phyloP scores from a whole-genome alignment of 192 early-diverging fungal genomes.

The Mortierella claussenii region DNA sequence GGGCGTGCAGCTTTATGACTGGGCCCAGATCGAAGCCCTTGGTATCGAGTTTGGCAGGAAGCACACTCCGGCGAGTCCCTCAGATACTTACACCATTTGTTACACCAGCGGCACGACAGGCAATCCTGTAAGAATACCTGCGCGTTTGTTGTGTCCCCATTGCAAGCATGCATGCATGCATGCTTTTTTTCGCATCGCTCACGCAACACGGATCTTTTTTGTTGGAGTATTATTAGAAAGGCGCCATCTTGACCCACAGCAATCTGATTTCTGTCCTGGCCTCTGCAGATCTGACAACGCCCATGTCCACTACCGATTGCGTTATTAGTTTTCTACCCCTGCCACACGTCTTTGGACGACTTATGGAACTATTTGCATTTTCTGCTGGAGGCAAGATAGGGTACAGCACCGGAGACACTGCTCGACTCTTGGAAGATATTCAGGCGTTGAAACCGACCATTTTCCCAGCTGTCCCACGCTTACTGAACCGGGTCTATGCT shows the following conservation, averaged over 20 bases:
- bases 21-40: constrained; percentile 66
- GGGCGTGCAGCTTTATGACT: constrained; percentile 67
- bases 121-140: constrained; percentile 64
- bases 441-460: constrained; percentile 83
- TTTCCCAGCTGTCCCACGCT: constrained; percentile 86
- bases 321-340: constrained; percentile 83
- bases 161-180: too few species aligned
- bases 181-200: too few species aligned
- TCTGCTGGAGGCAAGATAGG: constrained; percentile 74
- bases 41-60: constrained; percentile 65
- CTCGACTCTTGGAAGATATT: constrained; percentile 84
- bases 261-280: constrained; percentile 70
- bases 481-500: constrained; percentile 91
- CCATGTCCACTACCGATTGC: constrained; percentile 3
- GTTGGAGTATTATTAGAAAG: constrained; percentile 50
- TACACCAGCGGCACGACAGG: constrained; percentile 93
- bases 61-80: constrained; percentile 67
- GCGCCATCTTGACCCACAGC: constrained; percentile 80
- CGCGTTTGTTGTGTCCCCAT: neutral
- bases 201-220: too few species aligned
- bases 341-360: constrained; percentile 89
- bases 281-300: constrained; percentile 14
- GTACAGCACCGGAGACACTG: constrained; percentile 79
- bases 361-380: constrained; percentile 63
- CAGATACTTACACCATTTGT: constrained; percentile 78